Evolutionary conservation across 1,284 basidiomycete genomes (phyloP), one percentile per base, ranked within the genome.

Genomic region (Abortiporus biennis): DNA sequence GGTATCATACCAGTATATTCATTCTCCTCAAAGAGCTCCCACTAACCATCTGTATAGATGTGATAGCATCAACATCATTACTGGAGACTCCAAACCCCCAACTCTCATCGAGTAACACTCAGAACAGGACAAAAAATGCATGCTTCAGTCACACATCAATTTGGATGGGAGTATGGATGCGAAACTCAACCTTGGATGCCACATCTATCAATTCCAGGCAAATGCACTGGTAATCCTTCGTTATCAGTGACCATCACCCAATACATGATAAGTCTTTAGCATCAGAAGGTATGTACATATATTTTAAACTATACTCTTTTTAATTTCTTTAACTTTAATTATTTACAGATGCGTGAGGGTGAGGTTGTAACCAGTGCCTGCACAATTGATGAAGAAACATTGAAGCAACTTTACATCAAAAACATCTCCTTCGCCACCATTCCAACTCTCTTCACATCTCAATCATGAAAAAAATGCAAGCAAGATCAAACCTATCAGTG

Each of bases 251-350:
- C 31, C 0, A 49, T 58, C 1, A 51, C 49, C 2, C 47, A 56
- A 39, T 58, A 58, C 38, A 58, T 58, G 56, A 42, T 57, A 9
- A 56, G 54, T 30, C 44, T 58, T 17, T 46, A 47, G 8, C 44
- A 42, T 4, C 29, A 45, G 2, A 49, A 44, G 40, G 40, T 55
- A 30, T 11, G 36, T 25, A 22, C 31, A 5, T 16, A n/a, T 11
- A 8, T 11, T 11, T 8, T 17, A 8, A 17, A 17, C 17, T 35
- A 11, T 35, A 9, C 16, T 11, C 9, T 12, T 11, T n/a, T 30
- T 21, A 38, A 8, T 25, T 6, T 8, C 17, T 22, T 9, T 9
- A 22, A n/a, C n/a, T n/a, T n/a, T n/a, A 13, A 23, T 9, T 38
- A 38, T 21, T 6, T 16, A 27, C 17, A 54, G 52, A 42, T 45